These are phyloP conservation scores for Gossypium davidsonii DNA, from an alignment of 441 rosid genomes.

Conservation along the genomic window DNA sequence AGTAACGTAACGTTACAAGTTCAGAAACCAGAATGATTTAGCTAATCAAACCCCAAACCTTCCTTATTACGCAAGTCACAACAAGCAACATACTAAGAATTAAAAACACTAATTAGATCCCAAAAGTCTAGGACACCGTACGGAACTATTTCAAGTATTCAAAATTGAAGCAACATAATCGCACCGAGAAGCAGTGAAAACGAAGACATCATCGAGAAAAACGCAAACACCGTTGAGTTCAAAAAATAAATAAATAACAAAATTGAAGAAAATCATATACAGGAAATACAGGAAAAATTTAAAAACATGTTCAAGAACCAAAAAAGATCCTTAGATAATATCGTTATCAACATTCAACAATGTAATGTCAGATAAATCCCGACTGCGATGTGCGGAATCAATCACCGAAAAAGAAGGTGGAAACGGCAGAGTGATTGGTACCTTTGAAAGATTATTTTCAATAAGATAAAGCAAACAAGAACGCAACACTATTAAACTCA, in stretches of 20 bases:
- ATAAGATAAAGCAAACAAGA: neutral
- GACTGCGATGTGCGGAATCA: neutral
- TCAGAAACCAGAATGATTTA: slow-evolving; percentile 5
- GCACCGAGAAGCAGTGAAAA: neutral
- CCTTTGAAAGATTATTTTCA: slow-evolving; percentile 4
- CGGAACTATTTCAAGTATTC: neutral
- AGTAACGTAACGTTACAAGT: neutral
- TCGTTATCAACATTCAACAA: neutral
- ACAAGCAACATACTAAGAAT: neutral
- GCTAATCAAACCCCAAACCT: neutral
- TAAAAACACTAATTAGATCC: neutral
- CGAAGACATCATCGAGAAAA: neutral
- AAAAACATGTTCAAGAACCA: neutral
- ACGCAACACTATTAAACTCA: neutral
- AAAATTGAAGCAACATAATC: neutral
- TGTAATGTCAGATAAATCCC: neutral
- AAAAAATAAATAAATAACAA: neutral
- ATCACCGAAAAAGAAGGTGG: neutral
- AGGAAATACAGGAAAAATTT: neutral
- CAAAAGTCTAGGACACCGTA: neutral
- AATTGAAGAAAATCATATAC: neutral
- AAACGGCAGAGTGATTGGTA: neutral
- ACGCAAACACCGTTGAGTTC: neutral
- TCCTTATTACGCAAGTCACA: neutral
- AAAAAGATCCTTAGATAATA: neutral